Percentiles rank a stretch among this genome's conserved stretches.
phyloP scores from a whole-genome alignment of 108 stramenopile species.

The Pelagomonas calceolata region DNA sequence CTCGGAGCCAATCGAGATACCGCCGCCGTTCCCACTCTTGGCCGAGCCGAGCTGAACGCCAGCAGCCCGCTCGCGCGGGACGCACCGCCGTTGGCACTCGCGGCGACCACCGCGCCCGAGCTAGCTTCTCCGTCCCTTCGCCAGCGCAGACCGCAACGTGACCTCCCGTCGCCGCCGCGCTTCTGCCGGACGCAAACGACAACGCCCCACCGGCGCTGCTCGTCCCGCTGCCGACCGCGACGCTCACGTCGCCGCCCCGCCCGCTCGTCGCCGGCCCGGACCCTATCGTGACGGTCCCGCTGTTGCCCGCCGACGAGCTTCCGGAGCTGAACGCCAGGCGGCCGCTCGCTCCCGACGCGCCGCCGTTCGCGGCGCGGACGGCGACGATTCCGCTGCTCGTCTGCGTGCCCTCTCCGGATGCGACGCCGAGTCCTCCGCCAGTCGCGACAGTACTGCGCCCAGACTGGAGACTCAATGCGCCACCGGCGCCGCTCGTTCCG shows the following conservation, averaged over 20 bases:
- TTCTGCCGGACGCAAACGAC: not conserved
- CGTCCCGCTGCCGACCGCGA: not conserved
- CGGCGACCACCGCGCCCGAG: not conserved
- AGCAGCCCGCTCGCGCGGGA: not conserved
- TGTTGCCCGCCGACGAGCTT: constrained; percentile 18
- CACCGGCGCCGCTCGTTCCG: not conserved
- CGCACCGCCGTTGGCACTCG: not conserved
- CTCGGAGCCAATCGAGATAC: too few relatives aligned
- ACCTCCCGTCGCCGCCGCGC: not conserved
- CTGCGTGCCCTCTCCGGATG: not conserved
- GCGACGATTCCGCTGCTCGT: not conserved
- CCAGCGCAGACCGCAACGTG: not conserved
- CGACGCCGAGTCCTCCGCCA: not conserved
- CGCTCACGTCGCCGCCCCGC: not conserved
- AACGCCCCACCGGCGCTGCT: not conserved
- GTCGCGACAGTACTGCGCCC: not conserved
- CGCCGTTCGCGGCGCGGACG: not conserved
- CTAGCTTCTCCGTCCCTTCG: not conserved
- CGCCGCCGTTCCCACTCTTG: not conserved
- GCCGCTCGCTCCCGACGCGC: not conserved
- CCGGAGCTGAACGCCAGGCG: not conserved
- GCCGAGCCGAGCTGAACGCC: not conserved
- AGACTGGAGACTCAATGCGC: not conserved
- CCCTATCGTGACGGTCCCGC: not conserved
- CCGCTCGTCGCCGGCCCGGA: not conserved